Evolutionary conservation across 2,329 filamentous ascomycete genomes (phyloP), one percentile per base, ranked within the genome.

Genomic region (Ophiognomonia clavigignenti-juglandacearum): DNA sequence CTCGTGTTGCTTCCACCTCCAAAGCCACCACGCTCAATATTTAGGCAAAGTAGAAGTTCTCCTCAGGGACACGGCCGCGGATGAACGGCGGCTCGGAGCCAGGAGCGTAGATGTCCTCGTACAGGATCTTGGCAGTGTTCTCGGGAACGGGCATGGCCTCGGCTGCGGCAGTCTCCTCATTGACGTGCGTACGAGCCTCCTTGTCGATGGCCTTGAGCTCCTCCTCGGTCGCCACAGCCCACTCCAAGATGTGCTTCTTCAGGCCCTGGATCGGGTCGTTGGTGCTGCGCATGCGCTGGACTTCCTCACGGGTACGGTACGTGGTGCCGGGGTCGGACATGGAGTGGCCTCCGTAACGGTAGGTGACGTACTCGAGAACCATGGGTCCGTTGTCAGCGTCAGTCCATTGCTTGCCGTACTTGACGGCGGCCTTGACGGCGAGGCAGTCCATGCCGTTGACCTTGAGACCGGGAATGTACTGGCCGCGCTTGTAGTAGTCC

Each of bases 401-500:
- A 56, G 88, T 86, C 77, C 85, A 95, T 65, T 95, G 80, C 77
- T 93, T 96, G 65, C 86, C 90, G 75, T 96, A 91, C 72, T 92
- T 78, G 62, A 96, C 90, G 56, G 93, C 93, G 44, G 92, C 90
- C 81, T 96, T 96, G 69, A 96, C 92, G 55, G 93, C 92, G 54
- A 98, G 86, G 61, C 96, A 90, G 67, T 98, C 93, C 93, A 98
- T 98, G 65, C 89, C 93, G 75, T 98, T 98, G 71, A 98, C 89
- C 82, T 98, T 98, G 62, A 98, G 83, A 75, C 93, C 93, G 49
- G 93, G 92, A 59, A 98, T 98, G 79, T 97, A 98, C 76, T 98
- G 93, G 58, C 93, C 93, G 74, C 93, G 92, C 85, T 97, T 97
- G 83, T 98, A 97, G 85, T 98, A 98, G 71, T 98, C 93, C 69